Evolutionary conservation across 2,329 filamentous ascomycete species (phyloP), one percentile per base, ranked within the genome.

Genomic region (Aspergillus ibericus): DNA sequence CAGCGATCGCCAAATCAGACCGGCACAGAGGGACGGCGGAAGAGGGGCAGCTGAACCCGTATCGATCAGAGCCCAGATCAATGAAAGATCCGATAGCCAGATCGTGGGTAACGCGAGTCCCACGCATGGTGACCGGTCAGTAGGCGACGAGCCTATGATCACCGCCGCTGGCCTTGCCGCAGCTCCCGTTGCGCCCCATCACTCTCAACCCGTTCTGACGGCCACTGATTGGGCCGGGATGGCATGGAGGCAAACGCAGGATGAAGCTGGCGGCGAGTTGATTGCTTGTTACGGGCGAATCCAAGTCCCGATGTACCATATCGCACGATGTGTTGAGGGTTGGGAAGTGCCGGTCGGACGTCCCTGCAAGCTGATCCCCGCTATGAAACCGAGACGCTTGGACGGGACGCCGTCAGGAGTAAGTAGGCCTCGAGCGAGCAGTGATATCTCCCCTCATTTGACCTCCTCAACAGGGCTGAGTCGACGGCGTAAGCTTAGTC

Each of bases 81-180:
- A 32, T 27, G 36, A 25, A 25, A 27, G 52, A 25, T 38, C 42
- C n/a, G 38, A 27, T 18, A 48, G 47, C 48, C 44, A 35, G 40
- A 54, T 54, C 52, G 52, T 34, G 52, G 52, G 40, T 29, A 42
- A 10, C 12, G 42, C 36, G 35, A 55, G 50, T 46, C 38, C 47
- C 57, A 59, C 60, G 38, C 48, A 56, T 38, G 49, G 60, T 59
- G 55, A 60, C 47, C 61, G 38, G 55, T 55, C 47, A 50, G 27
- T 9, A 46, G 29, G 47, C 32, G 40, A 58, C 18, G 44, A 54
- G 42, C 60, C 62, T 63, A 63, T 63, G 56, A 58, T 58, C 56
- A 34, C 49, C 57, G 56, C 46, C 51, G 57, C 29, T 32, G 29
- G 29, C 29, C 29, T 32, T 32, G 29, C 29, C 29, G 29, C 29